These are phyloP conservation scores for Irpex rosettiformis DNA, from an alignment of 1,284 basidiomycete genomes.

Conservation along the genomic window DNA sequence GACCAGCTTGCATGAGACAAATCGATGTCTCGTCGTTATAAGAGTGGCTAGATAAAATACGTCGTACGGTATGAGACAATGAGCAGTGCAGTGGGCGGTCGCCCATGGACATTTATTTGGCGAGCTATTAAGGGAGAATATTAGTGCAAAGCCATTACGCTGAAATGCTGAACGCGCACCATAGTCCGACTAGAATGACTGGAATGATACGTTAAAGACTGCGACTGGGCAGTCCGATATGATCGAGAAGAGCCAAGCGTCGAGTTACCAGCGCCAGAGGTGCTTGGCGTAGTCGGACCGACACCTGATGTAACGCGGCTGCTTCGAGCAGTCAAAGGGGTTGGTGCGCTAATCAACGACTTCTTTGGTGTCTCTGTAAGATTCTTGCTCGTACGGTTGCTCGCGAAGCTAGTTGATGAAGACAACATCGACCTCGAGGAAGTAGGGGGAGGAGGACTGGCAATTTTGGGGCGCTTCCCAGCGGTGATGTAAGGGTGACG, in stretches of 20 bases:
- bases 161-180: slow-evolving; percentile 19
- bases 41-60: slow-evolving; percentile 19
- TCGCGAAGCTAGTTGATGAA: slow-evolving; percentile 32
- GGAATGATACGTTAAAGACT: slow-evolving; percentile 39
- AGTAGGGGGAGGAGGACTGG: slow-evolving; percentile 39
- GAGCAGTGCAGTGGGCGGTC: slow-evolving; percentile 4
- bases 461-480: slow-evolving; percentile 41
- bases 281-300: slow-evolving; percentile 58
- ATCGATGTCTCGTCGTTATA: slow-evolving; percentile 15
- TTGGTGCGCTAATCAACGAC: slow-evolving; percentile 80
- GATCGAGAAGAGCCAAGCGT: slow-evolving; percentile 35
- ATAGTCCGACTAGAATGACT: slow-evolving; percentile 42
- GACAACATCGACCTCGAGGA: slow-evolving; percentile 49
- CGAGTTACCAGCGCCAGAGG: slow-evolving; percentile 31
- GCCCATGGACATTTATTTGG: slow-evolving; percentile 22
- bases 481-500: slow-evolving; percentile 87
- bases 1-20: slow-evolving; percentile 27
- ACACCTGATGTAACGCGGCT: slow-evolving; percentile 51
- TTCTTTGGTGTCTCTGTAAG: slow-evolving; percentile 79
- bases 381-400: slow-evolving; percentile 46
- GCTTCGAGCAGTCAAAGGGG: slow-evolving; percentile 73
- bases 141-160: background rate
- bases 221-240: slow-evolving; percentile 38
- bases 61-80: slow-evolving; percentile 14
- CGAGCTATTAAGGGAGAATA: slow-evolving; percentile 12